These are phyloP conservation scores for Tripterygium wilfordii DNA, from an alignment of 177 flowering plant genomes.

Conservation along the genomic window DNA sequence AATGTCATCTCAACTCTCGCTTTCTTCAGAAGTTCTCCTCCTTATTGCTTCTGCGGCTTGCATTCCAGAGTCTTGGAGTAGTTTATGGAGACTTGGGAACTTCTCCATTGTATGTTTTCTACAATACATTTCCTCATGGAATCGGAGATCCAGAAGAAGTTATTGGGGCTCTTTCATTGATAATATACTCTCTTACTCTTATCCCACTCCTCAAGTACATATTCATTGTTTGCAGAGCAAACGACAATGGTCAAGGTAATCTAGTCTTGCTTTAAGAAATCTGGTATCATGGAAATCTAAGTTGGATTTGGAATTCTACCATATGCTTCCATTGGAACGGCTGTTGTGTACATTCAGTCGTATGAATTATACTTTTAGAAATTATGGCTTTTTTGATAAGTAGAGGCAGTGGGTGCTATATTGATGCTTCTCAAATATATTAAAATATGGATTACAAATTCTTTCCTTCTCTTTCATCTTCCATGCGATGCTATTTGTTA, in stretches of 20 bases:
- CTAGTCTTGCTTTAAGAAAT: conserved; percentile 1
- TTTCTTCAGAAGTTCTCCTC: conserved; percentile 24
- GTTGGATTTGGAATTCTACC: no score
- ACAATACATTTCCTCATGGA: conserved; percentile 43
- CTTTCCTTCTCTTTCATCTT: no score
- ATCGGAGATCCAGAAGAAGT: conserved; percentile 32
- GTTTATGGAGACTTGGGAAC: conserved; percentile 52
- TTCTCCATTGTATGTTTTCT: conserved; percentile 45
- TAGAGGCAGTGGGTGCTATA: no score
- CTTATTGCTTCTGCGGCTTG: conserved; percentile 30
- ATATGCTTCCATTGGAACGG: no score
- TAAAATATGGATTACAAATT: no score
- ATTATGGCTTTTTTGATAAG: no score
- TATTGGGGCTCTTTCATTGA: conserved; percentile 40
- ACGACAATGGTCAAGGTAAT: conserved; percentile 48
- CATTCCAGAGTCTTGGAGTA: conserved; percentile 41
- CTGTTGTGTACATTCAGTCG: no score
- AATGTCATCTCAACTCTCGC: not conserved
- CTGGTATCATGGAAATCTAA: no score
- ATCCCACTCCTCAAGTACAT: conserved; percentile 44
- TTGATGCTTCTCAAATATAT: no score
- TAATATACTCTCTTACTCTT: conserved; percentile 42
- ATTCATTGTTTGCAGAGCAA: conserved; percentile 38
- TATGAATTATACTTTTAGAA: no score
- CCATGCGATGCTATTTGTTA: no score